Conservation (phyloP, 192 early-diverging fungal species). For the Spinellus fusiger region DNA sequence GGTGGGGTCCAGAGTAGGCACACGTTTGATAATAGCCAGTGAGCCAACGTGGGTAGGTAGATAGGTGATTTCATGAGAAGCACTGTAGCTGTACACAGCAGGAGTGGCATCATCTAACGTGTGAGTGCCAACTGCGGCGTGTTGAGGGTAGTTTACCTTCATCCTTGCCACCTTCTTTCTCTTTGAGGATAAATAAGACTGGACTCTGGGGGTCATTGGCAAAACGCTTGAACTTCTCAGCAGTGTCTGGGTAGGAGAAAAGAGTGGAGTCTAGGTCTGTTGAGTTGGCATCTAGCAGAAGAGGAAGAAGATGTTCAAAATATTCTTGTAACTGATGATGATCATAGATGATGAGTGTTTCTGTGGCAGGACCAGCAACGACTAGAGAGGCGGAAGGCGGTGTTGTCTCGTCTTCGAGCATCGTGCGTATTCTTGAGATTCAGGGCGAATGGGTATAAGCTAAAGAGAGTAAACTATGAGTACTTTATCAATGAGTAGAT, state of each 20-base stretch:
- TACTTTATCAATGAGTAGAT: not conserved
- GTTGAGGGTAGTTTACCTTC: slow-evolving; percentile 21
- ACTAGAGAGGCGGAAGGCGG: slow-evolving; percentile 4
- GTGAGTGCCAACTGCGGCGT: not conserved
- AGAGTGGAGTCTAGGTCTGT: slow-evolving; percentile 53
- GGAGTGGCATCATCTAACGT: slow-evolving; percentile 31
- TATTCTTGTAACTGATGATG: slow-evolving; percentile 60
- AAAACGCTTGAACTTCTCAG: slow-evolving; percentile 69
- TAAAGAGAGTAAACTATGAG: not conserved
- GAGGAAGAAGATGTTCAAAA: slow-evolving; percentile 62
- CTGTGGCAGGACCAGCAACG: slow-evolving; percentile 6
- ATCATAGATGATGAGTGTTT: slow-evolving; percentile 40
- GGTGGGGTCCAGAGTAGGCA: slow-evolving; percentile 61
- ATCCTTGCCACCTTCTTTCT: slow-evolving; percentile 47
- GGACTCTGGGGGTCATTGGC: slow-evolving; percentile 66
- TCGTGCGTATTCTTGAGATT: not conserved
- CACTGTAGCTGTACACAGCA: slow-evolving; percentile 45
- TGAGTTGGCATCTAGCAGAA: slow-evolving; percentile 65
- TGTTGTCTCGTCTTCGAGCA: slow-evolving; percentile 22
- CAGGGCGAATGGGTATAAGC: not conserved
- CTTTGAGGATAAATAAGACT: slow-evolving; percentile 76
- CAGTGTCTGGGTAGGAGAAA: slow-evolving; percentile 60
- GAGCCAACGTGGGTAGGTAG: slow-evolving; percentile 67
- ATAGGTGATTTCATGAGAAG: slow-evolving; percentile 73
- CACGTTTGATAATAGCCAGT: slow-evolving; percentile 75